Evolutionary conservation across 179 eudicot species (phyloP).

Genomic region (Spinacia oleracea): DNA sequence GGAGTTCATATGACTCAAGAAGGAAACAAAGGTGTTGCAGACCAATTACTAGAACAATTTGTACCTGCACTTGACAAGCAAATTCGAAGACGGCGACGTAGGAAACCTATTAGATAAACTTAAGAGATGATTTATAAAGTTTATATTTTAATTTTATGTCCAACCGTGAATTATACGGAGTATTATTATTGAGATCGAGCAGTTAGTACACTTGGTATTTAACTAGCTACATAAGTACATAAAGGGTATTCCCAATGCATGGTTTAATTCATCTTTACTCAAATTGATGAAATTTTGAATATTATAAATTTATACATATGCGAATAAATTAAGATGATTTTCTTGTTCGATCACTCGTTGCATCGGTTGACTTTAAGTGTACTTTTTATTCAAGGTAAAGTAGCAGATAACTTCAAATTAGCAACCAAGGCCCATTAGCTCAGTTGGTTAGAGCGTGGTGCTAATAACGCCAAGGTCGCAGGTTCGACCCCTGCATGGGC

Average conservation of each 20-base stretch:
- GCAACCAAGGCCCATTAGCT: constrained; percentile 45
- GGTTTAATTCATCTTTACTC: too few species aligned
- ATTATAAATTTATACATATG: too few species aligned
- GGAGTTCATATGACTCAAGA: constrained; percentile 25
- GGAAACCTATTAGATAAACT: background rate
- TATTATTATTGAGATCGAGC: background rate
- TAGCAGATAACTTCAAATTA: too few species aligned
- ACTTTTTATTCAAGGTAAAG: too few species aligned
- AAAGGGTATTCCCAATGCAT: background rate
- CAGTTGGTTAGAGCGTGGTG: constrained; percentile 56
- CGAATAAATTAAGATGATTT: too few species aligned
- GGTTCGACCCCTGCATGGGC: constrained; percentile 58
- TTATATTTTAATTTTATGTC: background rate
- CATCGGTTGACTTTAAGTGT: too few species aligned
- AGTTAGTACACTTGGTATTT: background rate
- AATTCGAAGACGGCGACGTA: background rate
- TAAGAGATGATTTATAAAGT: background rate
- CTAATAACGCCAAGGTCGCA: constrained; percentile 56
- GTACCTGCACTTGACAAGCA: background rate
- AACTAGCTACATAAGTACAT: background rate
- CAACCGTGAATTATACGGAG: background rate
- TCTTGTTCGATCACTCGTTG: too few species aligned
- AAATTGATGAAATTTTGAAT: too few species aligned
- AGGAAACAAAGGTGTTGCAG: constrained; percentile 5
- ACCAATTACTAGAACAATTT: background rate